Evolutionary conservation across 129 eudicot genomes (phyloP).

Genomic region (Flaveria sonorensis): DNA sequence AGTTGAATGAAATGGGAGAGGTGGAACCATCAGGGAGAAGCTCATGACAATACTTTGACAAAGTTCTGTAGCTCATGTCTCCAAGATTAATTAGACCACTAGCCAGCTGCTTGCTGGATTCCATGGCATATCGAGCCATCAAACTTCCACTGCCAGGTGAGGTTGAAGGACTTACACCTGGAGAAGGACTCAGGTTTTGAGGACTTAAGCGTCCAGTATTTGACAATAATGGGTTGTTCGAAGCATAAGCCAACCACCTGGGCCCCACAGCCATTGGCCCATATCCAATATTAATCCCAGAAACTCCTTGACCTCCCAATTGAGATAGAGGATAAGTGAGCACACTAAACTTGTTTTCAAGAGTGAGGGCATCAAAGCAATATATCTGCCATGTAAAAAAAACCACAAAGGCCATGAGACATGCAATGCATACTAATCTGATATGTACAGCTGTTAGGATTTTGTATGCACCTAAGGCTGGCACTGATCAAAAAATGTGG

Average conservation of each 20-base stretch:
- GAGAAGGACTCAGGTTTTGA: slow-evolving; percentile 68
- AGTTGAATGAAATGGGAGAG: slow-evolving; percentile 56
- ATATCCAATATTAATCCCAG: slow-evolving; percentile 76
- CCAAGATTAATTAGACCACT: slow-evolving; percentile 79
- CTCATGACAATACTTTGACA: slow-evolving; percentile 84
- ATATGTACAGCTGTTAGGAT: slow-evolving; percentile 4
- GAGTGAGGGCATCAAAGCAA: slow-evolving; percentile 87
- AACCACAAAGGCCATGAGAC: slow-evolving; percentile 18
- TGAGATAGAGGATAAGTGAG: slow-evolving; percentile 87
- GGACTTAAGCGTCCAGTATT: slow-evolving; percentile 89
- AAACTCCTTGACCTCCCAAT: slow-evolving; percentile 65
- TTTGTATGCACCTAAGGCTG: slow-evolving; percentile 11
- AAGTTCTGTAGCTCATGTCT: slow-evolving; percentile 81
- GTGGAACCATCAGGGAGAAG: slow-evolving; percentile 71
- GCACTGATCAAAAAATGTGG: not conserved
- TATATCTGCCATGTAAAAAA: slow-evolving; percentile 66
- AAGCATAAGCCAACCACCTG: slow-evolving; percentile 97
- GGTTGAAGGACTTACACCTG: slow-evolving; percentile 95
- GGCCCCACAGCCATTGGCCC: slow-evolving; percentile 98
- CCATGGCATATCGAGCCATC: slow-evolving; percentile 93
- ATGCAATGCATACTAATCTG: slow-evolving; percentile 9
- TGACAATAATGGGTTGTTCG: slow-evolving; percentile 67
- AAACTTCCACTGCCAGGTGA: slow-evolving; percentile 79
- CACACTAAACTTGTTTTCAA: slow-evolving; percentile 90
- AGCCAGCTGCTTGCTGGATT: slow-evolving; percentile 90